Percentiles rank a stretch among this genome's conserved stretches.
Conservation (phyloP, 495 filamentous ascomycete genomes). For the Daldinia grandis region DNA sequence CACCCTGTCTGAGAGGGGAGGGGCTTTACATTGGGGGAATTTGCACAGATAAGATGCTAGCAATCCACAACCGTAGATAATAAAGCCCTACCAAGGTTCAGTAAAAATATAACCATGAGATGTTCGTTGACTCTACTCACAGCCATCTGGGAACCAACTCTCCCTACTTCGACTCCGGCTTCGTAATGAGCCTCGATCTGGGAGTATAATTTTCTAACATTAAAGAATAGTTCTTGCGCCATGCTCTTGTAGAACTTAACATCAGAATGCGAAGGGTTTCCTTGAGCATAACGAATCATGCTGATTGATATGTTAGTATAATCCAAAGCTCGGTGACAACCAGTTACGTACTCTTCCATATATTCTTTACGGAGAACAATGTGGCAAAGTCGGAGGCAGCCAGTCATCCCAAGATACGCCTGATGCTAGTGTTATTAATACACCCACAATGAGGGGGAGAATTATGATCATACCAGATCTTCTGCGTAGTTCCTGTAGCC, state of each 20-base stretch:
- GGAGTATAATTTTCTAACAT: slow-evolving; percentile 55
- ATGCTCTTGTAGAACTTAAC: slow-evolving; percentile 53
- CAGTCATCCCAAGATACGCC: slow-evolving; percentile 60
- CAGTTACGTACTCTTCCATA: slow-evolving; percentile 54
- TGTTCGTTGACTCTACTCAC: slow-evolving; percentile 41
- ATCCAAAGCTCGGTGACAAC: not conserved
- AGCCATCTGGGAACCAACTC: slow-evolving; percentile 60
- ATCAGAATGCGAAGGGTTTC: slow-evolving; percentile 48
- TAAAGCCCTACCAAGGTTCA: slow-evolving; percentile 50
- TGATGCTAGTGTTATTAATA: slow-evolving; percentile 23
- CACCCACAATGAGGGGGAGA: not conserved
- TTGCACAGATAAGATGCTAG: slow-evolving; percentile 58
- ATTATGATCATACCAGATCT: slow-evolving; percentile 49
- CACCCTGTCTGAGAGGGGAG: not conserved
- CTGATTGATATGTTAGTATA: slow-evolving; percentile 36
- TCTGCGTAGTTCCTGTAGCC: slow-evolving; percentile 54
- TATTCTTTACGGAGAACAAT: slow-evolving; percentile 60
- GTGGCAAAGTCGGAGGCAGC: slow-evolving; percentile 59
- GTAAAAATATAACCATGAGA: not conserved
- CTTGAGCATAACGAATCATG: slow-evolving; percentile 50
- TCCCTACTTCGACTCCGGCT: slow-evolving; percentile 51
- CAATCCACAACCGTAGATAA: slow-evolving; percentile 60
- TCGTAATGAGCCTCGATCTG: slow-evolving; percentile 58
- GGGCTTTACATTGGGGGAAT: slow-evolving; percentile 52
- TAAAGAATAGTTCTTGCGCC: slow-evolving; percentile 57